phyloP scores from a whole-genome alignment of 2,329 filamentous ascomycete species.

The Colletotrichum lupini region DNA sequence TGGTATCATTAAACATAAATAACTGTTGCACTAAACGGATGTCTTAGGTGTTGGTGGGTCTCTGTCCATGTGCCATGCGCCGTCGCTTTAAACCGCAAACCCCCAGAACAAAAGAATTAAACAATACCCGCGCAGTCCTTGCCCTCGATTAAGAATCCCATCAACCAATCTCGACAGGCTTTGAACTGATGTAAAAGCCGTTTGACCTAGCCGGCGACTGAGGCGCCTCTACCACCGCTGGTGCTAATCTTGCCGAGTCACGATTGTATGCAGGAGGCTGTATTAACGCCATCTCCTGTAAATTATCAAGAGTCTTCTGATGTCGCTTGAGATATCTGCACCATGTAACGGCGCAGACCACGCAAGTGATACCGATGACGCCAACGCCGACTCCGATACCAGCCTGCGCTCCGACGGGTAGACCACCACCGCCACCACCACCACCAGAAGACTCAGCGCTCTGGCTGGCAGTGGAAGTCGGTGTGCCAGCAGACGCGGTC shows the following conservation, averaged over 20 bases:
- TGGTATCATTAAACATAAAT: not conserved
- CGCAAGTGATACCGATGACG: not conserved
- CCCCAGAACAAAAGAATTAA: not conserved
- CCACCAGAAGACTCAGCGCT: not conserved
- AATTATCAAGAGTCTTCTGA: not conserved
- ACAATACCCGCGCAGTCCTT: not conserved
- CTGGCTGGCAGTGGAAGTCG: not conserved
- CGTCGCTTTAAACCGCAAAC: not conserved
- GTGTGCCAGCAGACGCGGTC: not conserved
- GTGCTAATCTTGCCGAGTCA: not conserved
- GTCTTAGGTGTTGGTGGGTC: not conserved
- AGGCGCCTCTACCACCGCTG: not conserved
- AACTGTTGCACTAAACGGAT: not conserved
- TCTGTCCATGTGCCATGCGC: not conserved
- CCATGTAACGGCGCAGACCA: constrained; percentile 1
- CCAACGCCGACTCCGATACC: constrained; percentile 12
- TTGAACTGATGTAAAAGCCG: not conserved
- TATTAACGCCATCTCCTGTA: not conserved
- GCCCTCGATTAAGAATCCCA: not conserved
- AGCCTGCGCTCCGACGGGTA: constrained; percentile 6
- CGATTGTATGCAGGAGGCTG: not conserved
- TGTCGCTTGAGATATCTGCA: constrained; percentile 1
- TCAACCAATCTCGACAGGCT: not conserved
- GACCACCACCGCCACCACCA: not conserved
- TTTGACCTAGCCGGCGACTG: not conserved